phyloP scores from a whole-genome alignment of 306 rosid species.

The Neltuma alba region DNA sequence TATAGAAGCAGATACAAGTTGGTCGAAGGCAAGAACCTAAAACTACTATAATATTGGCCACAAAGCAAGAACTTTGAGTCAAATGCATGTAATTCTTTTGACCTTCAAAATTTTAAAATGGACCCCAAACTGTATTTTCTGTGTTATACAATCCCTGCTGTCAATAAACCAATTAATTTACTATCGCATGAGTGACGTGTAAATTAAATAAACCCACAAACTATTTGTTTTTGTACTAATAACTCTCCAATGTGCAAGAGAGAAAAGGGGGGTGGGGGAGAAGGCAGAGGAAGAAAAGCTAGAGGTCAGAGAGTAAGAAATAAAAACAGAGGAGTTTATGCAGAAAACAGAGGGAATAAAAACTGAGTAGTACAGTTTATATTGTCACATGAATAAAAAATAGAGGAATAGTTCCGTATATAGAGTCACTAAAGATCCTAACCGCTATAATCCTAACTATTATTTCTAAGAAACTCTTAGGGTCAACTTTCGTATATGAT shows the following conservation, averaged over 20 bases:
- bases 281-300: no score
- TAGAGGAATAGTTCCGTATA: no score
- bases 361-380: no score
- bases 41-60: slow-evolving; percentile 3
- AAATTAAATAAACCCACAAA: neutral
- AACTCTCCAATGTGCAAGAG: neutral
- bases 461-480: no score
- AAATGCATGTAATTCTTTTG: neutral
- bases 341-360: no score
- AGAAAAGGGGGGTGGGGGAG: no score
- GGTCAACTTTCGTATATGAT: no score
- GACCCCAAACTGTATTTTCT: neutral
- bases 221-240: neutral
- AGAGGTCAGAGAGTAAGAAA: no score
- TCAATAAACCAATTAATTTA: neutral
- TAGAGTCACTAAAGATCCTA: no score
- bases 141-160: neutral
- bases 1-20: slow-evolving; percentile 28
- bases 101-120: neutral
- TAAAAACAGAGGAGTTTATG: no score
- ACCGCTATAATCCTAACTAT: no score
- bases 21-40: slow-evolving; percentile 5
- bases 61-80: neutral
- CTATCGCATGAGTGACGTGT: neutral
- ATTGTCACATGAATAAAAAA: no score